Percentiles rank a stretch among this genome's conserved stretches.
These are phyloP conservation scores for Ilex asprella DNA, from an alignment of 257 asterid genomes.

Conservation along the genomic window DNA sequence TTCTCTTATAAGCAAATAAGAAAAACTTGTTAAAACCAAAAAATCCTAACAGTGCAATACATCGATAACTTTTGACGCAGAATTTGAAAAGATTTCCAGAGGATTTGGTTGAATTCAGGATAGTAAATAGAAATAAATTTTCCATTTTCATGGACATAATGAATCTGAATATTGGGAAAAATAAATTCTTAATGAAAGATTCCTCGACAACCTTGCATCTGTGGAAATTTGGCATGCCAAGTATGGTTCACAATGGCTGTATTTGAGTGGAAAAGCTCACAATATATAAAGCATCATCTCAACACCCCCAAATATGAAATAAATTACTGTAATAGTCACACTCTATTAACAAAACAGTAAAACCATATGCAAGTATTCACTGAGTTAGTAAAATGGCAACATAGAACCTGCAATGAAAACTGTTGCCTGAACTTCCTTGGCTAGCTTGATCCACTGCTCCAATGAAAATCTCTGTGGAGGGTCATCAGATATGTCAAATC, in stretches of 20 bases:
- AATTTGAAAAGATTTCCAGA: too few relatives aligned
- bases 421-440: slow-evolving; percentile 67
- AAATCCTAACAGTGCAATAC: too few relatives aligned
- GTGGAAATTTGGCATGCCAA: neutral
- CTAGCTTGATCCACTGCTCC: slow-evolving; percentile 72
- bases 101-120: too few relatives aligned
- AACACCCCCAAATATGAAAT: too few relatives aligned
- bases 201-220: neutral
- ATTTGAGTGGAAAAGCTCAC: neutral
- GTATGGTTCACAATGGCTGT: neutral
- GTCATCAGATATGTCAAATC: slow-evolving; percentile 76
- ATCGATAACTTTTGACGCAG: too few relatives aligned
- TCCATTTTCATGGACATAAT: too few relatives aligned
- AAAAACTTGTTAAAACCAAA: too few relatives aligned
- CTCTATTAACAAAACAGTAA: too few relatives aligned
- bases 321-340: neutral
- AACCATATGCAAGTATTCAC: neutral
- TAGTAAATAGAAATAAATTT: too few relatives aligned
- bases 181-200: neutral
- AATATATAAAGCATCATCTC: neutral
- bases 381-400: slow-evolving; percentile 3
- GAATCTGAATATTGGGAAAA: too few relatives aligned
- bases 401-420: slow-evolving; percentile 76
- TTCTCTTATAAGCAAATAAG: too few relatives aligned
- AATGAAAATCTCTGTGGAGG: slow-evolving; percentile 53